These are phyloP conservation scores for Exsudoporus frostii DNA, from an alignment of 768 basidiomycete species.

Conservation along the genomic window DNA sequence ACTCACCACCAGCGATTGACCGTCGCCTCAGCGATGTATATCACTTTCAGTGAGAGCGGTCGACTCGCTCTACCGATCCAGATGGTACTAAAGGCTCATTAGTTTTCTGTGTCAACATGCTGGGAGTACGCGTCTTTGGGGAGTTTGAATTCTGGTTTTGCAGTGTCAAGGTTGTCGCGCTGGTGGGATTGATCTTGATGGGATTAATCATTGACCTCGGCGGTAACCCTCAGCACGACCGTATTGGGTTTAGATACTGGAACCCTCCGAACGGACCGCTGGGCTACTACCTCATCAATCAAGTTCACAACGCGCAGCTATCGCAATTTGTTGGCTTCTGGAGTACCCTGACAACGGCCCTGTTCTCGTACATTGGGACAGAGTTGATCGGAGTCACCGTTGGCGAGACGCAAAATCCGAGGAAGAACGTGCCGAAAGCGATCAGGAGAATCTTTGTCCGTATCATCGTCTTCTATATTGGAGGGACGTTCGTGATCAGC, in stretches of 20 bases:
- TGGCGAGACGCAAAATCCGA: constrained; percentile 40
- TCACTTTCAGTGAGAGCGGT: constrained; percentile 46
- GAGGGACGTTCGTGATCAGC: constrained; percentile 40
- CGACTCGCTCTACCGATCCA: neutral
- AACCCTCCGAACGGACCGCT: constrained; percentile 15
- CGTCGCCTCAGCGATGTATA: constrained; percentile 49
- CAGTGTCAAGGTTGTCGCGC: constrained; percentile 43
- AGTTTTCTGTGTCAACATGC: constrained; percentile 55
- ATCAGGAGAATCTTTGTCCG: constrained; percentile 40
- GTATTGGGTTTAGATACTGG: constrained; percentile 50
- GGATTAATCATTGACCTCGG: constrained; percentile 53
- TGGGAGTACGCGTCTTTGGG: constrained; percentile 62
- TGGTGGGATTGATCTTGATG: constrained; percentile 40
- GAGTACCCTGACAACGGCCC: constrained; percentile 29
- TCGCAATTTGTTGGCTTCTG: constrained; percentile 34
- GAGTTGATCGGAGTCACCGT: constrained; percentile 37
- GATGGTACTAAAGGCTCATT: neutral
- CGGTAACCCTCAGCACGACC: constrained; percentile 43
- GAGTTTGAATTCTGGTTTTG: constrained; percentile 56
- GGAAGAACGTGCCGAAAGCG: constrained; percentile 40
- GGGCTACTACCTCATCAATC: constrained; percentile 23
- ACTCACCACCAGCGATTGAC: constrained; percentile 1
- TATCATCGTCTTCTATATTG: constrained; percentile 31
- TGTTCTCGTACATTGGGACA: constrained; percentile 39
- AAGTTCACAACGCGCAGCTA: constrained; percentile 35